phyloP scores from a whole-genome alignment of 2,329 filamentous ascomycete species.

The Aspergillus niger region DNA sequence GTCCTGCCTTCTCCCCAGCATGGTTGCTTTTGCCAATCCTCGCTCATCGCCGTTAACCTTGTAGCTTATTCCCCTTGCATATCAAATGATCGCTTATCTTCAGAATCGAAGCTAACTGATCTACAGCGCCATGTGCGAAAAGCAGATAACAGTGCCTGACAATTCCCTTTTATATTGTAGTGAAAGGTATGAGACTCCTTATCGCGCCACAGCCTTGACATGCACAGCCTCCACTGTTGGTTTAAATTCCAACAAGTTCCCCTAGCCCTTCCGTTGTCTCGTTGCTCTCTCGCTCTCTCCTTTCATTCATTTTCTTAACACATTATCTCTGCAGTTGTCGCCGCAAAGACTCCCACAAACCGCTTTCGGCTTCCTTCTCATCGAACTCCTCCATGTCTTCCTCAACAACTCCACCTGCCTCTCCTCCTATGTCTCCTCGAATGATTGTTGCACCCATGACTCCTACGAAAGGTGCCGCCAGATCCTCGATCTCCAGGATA shows the following conservation, averaged over 20 bases:
- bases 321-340: slow-evolving; percentile 40
- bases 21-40: slow-evolving; percentile 7
- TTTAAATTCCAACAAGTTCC: slow-evolving; percentile 15
- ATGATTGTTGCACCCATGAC: slow-evolving; percentile 41
- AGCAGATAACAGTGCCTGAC: slow-evolving; percentile 63
- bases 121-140: slow-evolving; percentile 64
- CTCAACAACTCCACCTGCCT: slow-evolving; percentile 34
- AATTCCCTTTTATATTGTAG: slow-evolving; percentile 65
- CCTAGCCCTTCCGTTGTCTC: slow-evolving; percentile 6
- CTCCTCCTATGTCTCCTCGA: slow-evolving; percentile 40
- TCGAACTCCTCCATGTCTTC: slow-evolving; percentile 32
- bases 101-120: slow-evolving; percentile 29
- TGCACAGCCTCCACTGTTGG: slow-evolving; percentile 9
- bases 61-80: slow-evolving; percentile 23
- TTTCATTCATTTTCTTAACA: slow-evolving; percentile 1
- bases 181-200: slow-evolving; percentile 54
- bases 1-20: slow-evolving; percentile 21
- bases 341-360: slow-evolving; percentile 50
- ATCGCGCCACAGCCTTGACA: slow-evolving; percentile 13
- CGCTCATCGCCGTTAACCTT: slow-evolving; percentile 17
- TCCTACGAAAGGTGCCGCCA: slow-evolving; percentile 33
- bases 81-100: slow-evolving; percentile 23
- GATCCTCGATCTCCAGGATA: slow-evolving; percentile 40
- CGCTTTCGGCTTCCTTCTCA: slow-evolving; percentile 43
- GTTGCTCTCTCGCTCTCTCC: slow-evolving; percentile 6